A percentile compares a stretch with the other conserved stretches of the same genome.
Evolutionary conservation across 176 grass and related monocot genomes (phyloP).

Genomic region (Musa acuminata): DNA sequence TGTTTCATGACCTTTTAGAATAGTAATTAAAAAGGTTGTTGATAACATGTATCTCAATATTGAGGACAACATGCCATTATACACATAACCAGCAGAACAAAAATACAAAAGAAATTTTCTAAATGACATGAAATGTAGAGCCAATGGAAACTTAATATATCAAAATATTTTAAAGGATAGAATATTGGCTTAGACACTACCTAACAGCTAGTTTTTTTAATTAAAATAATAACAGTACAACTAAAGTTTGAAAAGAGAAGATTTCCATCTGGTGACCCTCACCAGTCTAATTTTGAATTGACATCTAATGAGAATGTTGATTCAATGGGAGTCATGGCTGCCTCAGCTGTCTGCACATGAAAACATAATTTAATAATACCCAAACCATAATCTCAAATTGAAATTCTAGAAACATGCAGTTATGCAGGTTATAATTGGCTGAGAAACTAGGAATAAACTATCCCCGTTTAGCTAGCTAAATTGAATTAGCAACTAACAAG

Average conservation of each 20-base stretch:
- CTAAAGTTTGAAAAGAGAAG: neutral
- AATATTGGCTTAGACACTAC: neutral
- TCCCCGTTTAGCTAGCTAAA: neutral
- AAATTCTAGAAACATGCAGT: neutral
- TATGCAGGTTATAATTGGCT: neutral
- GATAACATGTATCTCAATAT: neutral
- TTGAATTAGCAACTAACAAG: neutral
- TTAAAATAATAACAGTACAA: neutral
- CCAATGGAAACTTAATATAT: neutral
- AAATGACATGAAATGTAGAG: neutral
- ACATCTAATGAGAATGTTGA: slow-evolving; percentile 99
- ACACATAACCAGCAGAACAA: neutral
- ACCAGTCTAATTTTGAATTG: slow-evolving; percentile 98
- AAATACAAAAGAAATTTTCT: neutral
- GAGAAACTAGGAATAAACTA: neutral
- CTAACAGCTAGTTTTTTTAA: neutral
- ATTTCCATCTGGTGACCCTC: slow-evolving; percentile 19
- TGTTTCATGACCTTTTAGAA: neutral
- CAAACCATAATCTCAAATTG: neutral
- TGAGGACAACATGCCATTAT: neutral
- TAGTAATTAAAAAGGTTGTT: neutral
- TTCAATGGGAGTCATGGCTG: slow-evolving; percentile 99
- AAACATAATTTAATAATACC: slow-evolving; percentile 21
- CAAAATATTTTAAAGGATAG: neutral
- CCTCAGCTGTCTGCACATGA: slow-evolving; percentile 75